phyloP scores from a whole-genome alignment of 2,329 filamentous ascomycete genomes.

The Cercospora citrullina region DNA sequence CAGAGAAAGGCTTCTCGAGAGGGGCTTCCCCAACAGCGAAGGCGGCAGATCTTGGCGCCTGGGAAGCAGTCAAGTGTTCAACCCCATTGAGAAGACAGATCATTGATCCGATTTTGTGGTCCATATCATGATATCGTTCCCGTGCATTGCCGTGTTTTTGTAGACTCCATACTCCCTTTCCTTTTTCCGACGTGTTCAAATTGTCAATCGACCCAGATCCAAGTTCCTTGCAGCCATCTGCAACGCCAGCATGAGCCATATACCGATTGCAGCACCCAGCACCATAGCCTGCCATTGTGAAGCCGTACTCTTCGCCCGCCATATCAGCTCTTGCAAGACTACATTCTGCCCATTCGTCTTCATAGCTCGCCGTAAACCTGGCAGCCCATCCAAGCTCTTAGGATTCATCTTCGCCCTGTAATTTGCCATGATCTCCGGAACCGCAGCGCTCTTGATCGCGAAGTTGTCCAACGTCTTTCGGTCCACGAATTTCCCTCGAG shows the following conservation, averaged over 20 bases:
- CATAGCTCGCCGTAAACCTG: conserved; percentile 57
- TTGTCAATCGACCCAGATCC: background rate
- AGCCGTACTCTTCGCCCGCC: conserved; percentile 15
- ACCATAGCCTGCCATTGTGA: conserved; percentile 32
- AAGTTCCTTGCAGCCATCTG: background rate
- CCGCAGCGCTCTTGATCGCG: conserved; percentile 51
- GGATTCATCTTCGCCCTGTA: conserved; percentile 61
- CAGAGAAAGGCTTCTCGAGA: too few relatives aligned
- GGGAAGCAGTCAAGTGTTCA: too few relatives aligned
- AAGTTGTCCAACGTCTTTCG: conserved; percentile 58
- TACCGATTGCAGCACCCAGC: conserved; percentile 25
- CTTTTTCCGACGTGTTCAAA: background rate
- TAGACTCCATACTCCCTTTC: background rate
- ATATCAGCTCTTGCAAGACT: conserved; percentile 44
- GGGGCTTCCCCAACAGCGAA: too few relatives aligned
- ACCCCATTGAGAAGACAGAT: too few relatives aligned
- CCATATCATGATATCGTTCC: background rate
- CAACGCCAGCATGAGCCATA: conserved; percentile 12
- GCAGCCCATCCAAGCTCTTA: conserved; percentile 59
- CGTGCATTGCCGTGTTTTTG: too few relatives aligned
- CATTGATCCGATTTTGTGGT: too few relatives aligned
- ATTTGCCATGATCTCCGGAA: conserved; percentile 49
- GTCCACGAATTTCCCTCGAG: conserved; percentile 48
- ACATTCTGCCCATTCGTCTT: conserved; percentile 52
- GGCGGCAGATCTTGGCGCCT: too few relatives aligned